Evolutionary conservation across 2,329 filamentous ascomycete species (phyloP), one percentile per base, ranked within the genome.

Genomic region (Phaeosphaeriaceae sp.): DNA sequence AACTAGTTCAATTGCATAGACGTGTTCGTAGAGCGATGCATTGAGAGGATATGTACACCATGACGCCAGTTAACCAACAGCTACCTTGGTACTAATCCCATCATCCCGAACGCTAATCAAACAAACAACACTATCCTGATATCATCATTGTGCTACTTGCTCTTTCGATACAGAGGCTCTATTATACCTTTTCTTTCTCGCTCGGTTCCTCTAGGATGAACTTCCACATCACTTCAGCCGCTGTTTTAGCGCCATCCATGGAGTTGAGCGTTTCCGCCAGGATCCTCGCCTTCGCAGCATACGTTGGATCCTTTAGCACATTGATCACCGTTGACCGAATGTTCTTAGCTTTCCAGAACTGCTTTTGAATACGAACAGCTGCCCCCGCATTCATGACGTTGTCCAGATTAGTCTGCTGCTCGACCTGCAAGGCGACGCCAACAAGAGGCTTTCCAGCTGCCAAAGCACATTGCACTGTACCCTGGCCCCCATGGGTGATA

Each of bases 321-420:
- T 46, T 58, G 12, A 60, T 40, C 2, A 70, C 49, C 1, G 63
- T 60, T 13, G 54, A 51, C n/a, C 59, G 59, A 26, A 70, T 70
- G 13, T 56, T 57, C 32, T 61, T 64, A 2, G 64, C 63, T 13
- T 65, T 63, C 67, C 67, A 70, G 15, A 49, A 50, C 21, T 66
- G 63, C 33, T 64, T 57, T 34, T 70, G 67, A 9, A 70, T 38
- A 3, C 67, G 61, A 11, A 70, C 58, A 18, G 63, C 67, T 12
- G 66, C 67, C 13, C 64, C 66, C 12, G 58, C 59, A 46, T 70
- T 61, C 67, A 70, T 70, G 1, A 64, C 66, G 28, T 70, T 70
- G 43, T 70, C 67, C n/a, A 70, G 36, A 32, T 70, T 70, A 4
- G 67, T 70, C 38, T 70, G 67, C 42, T 70, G 67, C 45, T 70